These are phyloP conservation scores for Alternaria arborescens DNA, from an alignment of 2,329 filamentous ascomycete species.

Conservation along the genomic window DNA sequence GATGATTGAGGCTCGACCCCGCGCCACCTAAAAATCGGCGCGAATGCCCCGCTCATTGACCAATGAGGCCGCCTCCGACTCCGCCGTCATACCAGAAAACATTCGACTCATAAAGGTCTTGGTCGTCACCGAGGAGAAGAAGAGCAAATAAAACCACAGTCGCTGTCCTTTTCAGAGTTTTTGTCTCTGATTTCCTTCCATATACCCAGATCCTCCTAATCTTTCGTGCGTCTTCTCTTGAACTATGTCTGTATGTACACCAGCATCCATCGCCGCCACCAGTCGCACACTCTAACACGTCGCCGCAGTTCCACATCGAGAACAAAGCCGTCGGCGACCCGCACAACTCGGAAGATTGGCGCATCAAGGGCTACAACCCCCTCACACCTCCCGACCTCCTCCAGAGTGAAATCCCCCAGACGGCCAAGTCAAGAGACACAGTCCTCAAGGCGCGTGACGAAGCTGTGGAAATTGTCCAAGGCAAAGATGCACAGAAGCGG, in stretches of 20 bases:
- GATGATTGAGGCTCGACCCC: constrained; percentile 13
- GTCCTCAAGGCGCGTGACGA: constrained; percentile 69
- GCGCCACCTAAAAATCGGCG: constrained; percentile 19
- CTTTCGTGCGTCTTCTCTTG: background rate
- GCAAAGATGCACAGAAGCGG: constrained; percentile 64
- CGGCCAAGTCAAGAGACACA: constrained; percentile 60
- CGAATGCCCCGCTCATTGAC: constrained; percentile 18
- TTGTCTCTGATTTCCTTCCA: background rate
- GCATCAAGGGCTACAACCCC: constrained; percentile 84
- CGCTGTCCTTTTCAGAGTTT: background rate
- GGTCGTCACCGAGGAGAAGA: constrained; percentile 21
- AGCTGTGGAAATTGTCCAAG: constrained; percentile 68
- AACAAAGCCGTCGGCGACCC: constrained; percentile 61
- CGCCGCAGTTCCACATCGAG: constrained; percentile 58
- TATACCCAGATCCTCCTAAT: background rate
- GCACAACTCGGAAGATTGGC: constrained; percentile 60
- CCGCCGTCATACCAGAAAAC: constrained; percentile 26
- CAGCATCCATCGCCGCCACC: constrained; percentile 15
- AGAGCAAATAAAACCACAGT: constrained; percentile 9
- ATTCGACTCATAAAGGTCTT: constrained; percentile 41
- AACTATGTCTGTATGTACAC: constrained; percentile 40
- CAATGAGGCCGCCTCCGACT: constrained; percentile 40
- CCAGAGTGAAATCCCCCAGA: constrained; percentile 84
- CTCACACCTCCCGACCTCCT: constrained; percentile 93
- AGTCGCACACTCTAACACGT: constrained; percentile 8